Base-by-base conservation (phyloP, 1,284 basidiomycete species). In the Thecaphora thlaspeos region DNA sequence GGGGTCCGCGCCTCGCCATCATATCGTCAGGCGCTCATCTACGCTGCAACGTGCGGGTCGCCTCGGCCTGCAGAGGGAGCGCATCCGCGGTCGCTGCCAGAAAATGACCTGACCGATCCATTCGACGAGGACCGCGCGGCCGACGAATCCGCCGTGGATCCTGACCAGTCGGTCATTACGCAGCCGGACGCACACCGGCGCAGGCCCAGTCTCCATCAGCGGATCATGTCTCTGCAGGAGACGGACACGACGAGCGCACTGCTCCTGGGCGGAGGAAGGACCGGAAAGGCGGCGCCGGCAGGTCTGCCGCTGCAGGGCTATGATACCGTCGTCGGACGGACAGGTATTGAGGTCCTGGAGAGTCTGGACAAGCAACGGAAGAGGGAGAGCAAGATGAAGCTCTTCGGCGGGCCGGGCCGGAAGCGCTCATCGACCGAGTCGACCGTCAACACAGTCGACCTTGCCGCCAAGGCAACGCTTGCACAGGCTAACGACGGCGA, bases 281-380 rank as follows among this genome's bases (percentile, higher is more conserved):
- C 14, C 14, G 36, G 19, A n/a, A 22, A 8, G 21, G 36, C 4
- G 15, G 26, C 41, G 9, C 28, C 30, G 5, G 3, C 4, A 3
- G 23, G 18, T 28, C 5, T 11, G 7, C 26, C 34, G 40, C 21
- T 8, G 39, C 30, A 26, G 19, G 22, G 42, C 11, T 23, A 19
- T 8, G 56, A 64, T 17, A 49, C 38, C 43, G 52, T 64, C 30
- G 38, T 64, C 3, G 61, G 61, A 28, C 26, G 51, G 7, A 64
- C 57, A 2, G 70, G 70, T 24, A 72, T 72, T 18, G 68, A 72
- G 41, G 51, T 72, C n/a, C 46, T 72, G 9, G 66, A 70, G 28
- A 55, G 54, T 2, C 42, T 71, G 14, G 67, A 71, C 45, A 48
- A 51, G 18, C 40, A 65, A 38, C 48, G 66, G 22, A 45, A 41